Conservation (phyloP, 805 yeast genomes). For the Cephaloascus fragrans region DNA sequence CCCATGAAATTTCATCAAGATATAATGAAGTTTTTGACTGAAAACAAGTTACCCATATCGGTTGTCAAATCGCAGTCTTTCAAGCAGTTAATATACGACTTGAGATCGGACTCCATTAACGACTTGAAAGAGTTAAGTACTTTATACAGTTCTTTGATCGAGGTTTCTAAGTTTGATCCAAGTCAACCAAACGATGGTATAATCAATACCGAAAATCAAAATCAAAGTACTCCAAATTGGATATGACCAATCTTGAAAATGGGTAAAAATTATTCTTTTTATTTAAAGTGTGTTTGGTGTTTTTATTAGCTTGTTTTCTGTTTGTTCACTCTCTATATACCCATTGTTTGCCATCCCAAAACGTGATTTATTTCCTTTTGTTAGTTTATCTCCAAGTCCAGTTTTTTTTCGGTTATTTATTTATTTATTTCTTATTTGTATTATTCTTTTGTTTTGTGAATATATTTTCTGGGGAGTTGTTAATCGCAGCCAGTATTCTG, state of each 20-base stretch:
- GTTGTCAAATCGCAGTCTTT: constrained; percentile 40
- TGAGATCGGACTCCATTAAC: constrained; percentile 34
- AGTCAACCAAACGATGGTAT: neutral
- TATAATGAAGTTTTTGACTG: constrained; percentile 37
- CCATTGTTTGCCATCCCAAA: too few relatives aligned
- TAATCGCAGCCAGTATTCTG: too few relatives aligned
- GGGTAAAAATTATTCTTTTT: too few relatives aligned
- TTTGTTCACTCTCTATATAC: too few relatives aligned
- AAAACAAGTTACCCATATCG: constrained; percentile 38
- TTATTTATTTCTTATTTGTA: too few relatives aligned
- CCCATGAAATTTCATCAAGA: constrained; percentile 39
- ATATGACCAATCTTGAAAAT: neutral
- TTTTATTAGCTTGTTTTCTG: too few relatives aligned
- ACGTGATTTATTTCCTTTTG: too few relatives aligned
- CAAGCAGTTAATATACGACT: constrained; percentile 39
- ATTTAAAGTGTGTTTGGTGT: too few relatives aligned
- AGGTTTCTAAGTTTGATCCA: constrained; percentile 22
- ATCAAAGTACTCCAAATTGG: neutral
- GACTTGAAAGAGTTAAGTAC: constrained; percentile 38
- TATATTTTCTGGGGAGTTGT: too few relatives aligned
- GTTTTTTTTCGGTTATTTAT: too few relatives aligned
- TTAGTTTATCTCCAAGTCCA: too few relatives aligned
- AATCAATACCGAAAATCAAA: neutral
- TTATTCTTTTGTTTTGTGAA: too few relatives aligned
- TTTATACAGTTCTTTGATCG: constrained; percentile 33